Evolutionary conservation across 2,329 filamentous ascomycete species (phyloP).

Genomic region (Hymenoscyphus salicellus): DNA sequence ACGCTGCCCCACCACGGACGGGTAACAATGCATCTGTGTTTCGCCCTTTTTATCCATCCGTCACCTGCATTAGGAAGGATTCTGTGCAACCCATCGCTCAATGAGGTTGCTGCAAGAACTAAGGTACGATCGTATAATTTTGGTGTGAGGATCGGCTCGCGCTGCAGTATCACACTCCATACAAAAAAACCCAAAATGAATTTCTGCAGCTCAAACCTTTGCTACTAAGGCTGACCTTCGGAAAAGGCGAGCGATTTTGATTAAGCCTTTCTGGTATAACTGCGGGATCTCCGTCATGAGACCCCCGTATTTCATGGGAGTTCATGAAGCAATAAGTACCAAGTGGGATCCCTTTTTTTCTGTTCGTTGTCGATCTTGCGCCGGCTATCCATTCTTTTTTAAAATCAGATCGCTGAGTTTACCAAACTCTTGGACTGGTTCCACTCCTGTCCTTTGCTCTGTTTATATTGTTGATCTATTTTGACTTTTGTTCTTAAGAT

Average conservation of each 20-base stretch:
- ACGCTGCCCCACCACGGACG: not conserved
- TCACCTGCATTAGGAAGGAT: not conserved
- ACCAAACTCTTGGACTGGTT: slow-evolving; percentile 1
- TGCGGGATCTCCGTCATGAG: not conserved
- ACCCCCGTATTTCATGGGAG: not conserved
- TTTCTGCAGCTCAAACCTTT: not conserved
- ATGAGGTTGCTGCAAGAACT: no score
- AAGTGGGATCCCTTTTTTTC: not conserved
- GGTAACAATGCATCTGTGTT: not conserved
- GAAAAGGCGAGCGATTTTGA: not conserved
- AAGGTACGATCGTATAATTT: no score
- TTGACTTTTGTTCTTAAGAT: not conserved
- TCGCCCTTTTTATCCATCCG: not conserved
- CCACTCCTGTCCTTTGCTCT: not conserved
- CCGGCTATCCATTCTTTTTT: not conserved
- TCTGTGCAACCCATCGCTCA: not conserved
- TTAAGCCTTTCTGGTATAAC: not conserved
- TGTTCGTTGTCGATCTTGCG: not conserved
- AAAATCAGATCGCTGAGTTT: not conserved
- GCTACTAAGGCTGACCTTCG: not conserved
- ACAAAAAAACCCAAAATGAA: no score
- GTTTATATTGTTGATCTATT: not conserved
- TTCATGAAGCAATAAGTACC: not conserved
- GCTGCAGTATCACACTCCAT: no score
- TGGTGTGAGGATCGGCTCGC: no score